Evolutionary conservation across 2,329 filamentous ascomycete species (phyloP).

Genomic region (Beauveria sp.): DNA sequence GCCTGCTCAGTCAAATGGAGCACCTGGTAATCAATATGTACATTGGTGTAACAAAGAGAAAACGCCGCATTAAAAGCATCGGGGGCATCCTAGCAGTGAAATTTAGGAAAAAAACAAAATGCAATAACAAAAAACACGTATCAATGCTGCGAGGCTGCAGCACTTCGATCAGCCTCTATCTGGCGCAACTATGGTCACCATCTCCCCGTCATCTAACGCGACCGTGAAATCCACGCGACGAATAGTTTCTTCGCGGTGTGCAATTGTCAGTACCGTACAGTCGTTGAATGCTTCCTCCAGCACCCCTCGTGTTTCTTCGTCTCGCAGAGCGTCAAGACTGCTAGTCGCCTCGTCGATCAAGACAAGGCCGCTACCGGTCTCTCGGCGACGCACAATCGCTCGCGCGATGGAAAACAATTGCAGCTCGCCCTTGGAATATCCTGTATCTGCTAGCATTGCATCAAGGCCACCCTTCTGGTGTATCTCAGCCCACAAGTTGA

Average conservation of each 20-base stretch:
- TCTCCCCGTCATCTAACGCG: neutral
- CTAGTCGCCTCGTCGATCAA: conserved; percentile 1
- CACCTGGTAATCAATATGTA: too few relatives aligned
- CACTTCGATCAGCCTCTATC: neutral
- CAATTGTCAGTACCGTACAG: neutral
- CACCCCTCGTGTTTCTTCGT: neutral
- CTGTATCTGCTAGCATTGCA: neutral
- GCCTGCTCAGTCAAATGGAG: too few relatives aligned
- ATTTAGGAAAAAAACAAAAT: neutral
- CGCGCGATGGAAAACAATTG: neutral
- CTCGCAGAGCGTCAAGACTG: neutral
- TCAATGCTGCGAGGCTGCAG: neutral
- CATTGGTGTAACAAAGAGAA: too few relatives aligned
- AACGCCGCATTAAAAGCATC: neutral
- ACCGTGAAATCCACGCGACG: neutral
- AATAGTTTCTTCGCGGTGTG: neutral
- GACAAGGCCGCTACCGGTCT: neutral
- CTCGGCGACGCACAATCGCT: neutral
- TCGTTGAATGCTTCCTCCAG: neutral
- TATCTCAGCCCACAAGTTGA: neutral
- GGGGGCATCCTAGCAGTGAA: too few relatives aligned
- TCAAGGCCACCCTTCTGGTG: neutral
- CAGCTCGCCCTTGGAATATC: neutral
- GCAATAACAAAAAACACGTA: neutral
- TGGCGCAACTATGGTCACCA: neutral